Percentiles rank a stretch among this genome's conserved stretches.
These are phyloP conservation scores for Chaetomidium leptoderma DNA, from an alignment of 495 filamentous ascomycete species.

Conservation along the genomic window DNA sequence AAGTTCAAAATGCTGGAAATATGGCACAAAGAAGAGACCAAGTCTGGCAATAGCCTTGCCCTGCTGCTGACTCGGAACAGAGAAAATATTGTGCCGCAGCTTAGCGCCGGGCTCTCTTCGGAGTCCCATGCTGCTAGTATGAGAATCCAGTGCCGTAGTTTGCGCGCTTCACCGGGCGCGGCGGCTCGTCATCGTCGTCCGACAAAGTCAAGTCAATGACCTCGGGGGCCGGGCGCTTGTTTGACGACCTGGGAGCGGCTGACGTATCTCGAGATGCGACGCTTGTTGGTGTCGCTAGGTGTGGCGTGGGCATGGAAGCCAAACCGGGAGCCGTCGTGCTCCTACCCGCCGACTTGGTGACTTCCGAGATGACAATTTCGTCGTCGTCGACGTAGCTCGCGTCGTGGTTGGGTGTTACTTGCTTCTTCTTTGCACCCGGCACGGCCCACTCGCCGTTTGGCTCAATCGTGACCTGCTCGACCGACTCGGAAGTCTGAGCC, in stretches of 20 bases:
- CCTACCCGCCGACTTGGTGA: constrained; percentile 22
- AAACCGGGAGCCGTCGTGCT: constrained; percentile 18
- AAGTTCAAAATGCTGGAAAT: constrained; percentile 1
- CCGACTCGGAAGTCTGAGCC: constrained; percentile 56
- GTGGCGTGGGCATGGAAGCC: constrained; percentile 10
- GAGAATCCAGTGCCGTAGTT: constrained; percentile 25
- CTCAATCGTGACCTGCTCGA: constrained; percentile 86
- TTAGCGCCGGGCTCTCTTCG: neutral
- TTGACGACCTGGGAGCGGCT: constrained; percentile 43
- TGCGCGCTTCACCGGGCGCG: constrained; percentile 53
- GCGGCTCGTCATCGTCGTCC: constrained; percentile 66
- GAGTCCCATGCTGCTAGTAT: constrained; percentile 8
- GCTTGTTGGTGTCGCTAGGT: constrained; percentile 30
- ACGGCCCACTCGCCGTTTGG: constrained; percentile 77
- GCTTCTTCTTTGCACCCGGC: constrained; percentile 35
- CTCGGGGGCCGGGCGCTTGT: constrained; percentile 58
- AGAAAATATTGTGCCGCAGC: no score
- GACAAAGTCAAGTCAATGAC: constrained; percentile 79
- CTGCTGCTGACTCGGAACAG: neutral
- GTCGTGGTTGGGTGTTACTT: constrained; percentile 13
- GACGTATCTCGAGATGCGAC: constrained; percentile 29
- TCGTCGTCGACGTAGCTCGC: constrained; percentile 52
- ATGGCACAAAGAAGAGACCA: neutral
- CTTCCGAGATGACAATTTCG: constrained; percentile 65
- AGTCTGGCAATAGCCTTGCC: neutral